phyloP scores from a whole-genome alignment of 2,329 filamentous ascomycete species.

The Claviceps sp. region DNA sequence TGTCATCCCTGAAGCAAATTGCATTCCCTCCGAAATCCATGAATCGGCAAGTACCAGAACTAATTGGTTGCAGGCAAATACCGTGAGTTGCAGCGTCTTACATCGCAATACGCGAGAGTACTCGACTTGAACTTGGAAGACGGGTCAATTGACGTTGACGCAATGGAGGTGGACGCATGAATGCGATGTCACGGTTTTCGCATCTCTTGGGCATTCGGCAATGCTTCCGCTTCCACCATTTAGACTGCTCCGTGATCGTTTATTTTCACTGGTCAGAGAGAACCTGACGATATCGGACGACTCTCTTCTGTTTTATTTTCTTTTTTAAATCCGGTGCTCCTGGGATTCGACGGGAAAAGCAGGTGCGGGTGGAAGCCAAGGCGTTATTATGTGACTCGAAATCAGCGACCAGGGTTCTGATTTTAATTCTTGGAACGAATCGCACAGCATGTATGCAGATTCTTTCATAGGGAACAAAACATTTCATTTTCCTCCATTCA shows the following conservation, averaged over 20 bases:
- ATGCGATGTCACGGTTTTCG: not conserved
- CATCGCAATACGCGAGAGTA: conserved; percentile 86
- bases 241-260: not conserved
- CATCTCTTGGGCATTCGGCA: not conserved
- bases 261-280: not conserved
- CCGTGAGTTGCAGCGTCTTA: conserved; percentile 82
- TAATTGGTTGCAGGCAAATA: conserved; percentile 62
- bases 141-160: conserved; percentile 28
- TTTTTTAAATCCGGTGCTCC: not conserved
- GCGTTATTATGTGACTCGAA: not conserved
- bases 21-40: not conserved
- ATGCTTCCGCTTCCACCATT: not conserved
- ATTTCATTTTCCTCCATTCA: not conserved
- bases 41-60: conserved; percentile 12
- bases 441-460: not conserved
- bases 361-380: not conserved
- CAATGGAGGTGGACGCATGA: conserved; percentile 28
- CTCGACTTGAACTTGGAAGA: conserved; percentile 47
- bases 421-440: not conserved
- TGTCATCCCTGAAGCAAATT: conserved; percentile 9
- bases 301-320: not conserved
- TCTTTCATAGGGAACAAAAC: not conserved
- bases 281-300: not conserved
- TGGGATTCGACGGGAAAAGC: not conserved
- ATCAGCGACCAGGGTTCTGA: not conserved